Conservation (phyloP, 352 stramenopile species). For the Phytophthora pisi region DNA sequence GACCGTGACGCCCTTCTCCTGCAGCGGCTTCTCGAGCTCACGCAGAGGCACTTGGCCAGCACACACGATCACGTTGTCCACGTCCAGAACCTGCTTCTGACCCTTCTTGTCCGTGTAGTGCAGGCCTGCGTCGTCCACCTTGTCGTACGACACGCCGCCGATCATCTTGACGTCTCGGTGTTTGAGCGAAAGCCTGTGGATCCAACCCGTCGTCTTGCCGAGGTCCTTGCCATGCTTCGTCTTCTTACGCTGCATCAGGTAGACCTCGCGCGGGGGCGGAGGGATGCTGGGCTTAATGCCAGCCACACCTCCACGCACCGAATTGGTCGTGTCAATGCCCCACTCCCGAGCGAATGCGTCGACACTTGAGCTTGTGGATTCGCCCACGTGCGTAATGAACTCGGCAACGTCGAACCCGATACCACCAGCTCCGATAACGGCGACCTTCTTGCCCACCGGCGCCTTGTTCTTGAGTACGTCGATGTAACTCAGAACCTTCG, state of each 20-base stretch:
- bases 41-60: slow-evolving; percentile 93
- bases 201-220: slow-evolving; percentile 98
- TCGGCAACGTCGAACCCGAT: slow-evolving; percentile 99
- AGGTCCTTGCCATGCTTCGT: slow-evolving; percentile 92
- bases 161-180: slow-evolving; percentile 94
- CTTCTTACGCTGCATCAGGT: slow-evolving; percentile 95
- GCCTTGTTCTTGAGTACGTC: slow-evolving; percentile 93
- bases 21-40: slow-evolving; percentile 86
- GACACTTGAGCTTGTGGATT: slow-evolving; percentile 71
- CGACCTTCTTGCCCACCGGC: slow-evolving; percentile 92
- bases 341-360: slow-evolving; percentile 94
- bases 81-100: slow-evolving; percentile 86
- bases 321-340: slow-evolving; percentile 92
- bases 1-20: slow-evolving; percentile 76
- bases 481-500: slow-evolving; percentile 95
- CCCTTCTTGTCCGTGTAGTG: slow-evolving; percentile 93
- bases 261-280: slow-evolving; percentile 80
- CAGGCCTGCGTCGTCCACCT: slow-evolving; percentile 94
- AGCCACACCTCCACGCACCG: slow-evolving; percentile 83
- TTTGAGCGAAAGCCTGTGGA: slow-evolving; percentile 94
- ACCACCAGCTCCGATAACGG: slow-evolving; percentile 95
- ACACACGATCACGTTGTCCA: slow-evolving; percentile 97
- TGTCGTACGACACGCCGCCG: slow-evolving; percentile 92
- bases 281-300: slow-evolving; percentile 51
- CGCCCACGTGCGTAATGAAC: slow-evolving; percentile 89